Base-by-base conservation (phyloP, 768 basidiomycete species). In the Boletus barrowsii region DNA sequence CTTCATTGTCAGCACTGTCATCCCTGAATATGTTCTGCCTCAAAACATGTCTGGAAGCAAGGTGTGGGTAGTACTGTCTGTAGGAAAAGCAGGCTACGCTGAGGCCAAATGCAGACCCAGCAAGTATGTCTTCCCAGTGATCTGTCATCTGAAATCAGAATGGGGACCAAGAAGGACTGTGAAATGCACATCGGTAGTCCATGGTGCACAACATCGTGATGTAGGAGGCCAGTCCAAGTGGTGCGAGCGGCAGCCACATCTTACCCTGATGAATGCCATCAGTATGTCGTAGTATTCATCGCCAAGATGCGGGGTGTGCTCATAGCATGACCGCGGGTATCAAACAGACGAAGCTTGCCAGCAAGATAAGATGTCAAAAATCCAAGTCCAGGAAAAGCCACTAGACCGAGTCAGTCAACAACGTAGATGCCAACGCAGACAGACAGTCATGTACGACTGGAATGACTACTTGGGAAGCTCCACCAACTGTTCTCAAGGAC, bases 391-490 rank as follows among this genome's bases (percentile, higher is more conserved):
- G 93, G 88, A 71, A 96, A 98, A 0, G 93, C 88, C 56, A 93
- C 92, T 90, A 40, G 9, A 2, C 6, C 26, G 26, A 29, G 18
- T 53, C 5, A 58, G 46, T 40, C 8, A 7, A 18, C 13, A 11
- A 18, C 3, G 33, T n/a, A n/a, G n/a, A n/a, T n/a, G n/a, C 10
- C 10, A 5, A 36, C 14, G 35, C 35, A 11, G 24, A 15, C 20
- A 39, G 20, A 42, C 2, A 15, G 42, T 9, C 42, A 73, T 87
- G 53, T 72, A 94, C 93, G 56, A 63, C 90, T 93, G 4, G 91
- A 86, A 70, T 96, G 94, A 1, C 95, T 94, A 39, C 89, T 92
- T 4, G 88, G 88, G 71, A 98, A 97, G 64, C 92, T 93, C 54
- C 88, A 81, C 75, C 91, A 98, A 1, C 94, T 94, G 67, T 96